Base-by-base conservation (phyloP, 768 basidiomycete species). In the Gymnopilus dilepis region DNA sequence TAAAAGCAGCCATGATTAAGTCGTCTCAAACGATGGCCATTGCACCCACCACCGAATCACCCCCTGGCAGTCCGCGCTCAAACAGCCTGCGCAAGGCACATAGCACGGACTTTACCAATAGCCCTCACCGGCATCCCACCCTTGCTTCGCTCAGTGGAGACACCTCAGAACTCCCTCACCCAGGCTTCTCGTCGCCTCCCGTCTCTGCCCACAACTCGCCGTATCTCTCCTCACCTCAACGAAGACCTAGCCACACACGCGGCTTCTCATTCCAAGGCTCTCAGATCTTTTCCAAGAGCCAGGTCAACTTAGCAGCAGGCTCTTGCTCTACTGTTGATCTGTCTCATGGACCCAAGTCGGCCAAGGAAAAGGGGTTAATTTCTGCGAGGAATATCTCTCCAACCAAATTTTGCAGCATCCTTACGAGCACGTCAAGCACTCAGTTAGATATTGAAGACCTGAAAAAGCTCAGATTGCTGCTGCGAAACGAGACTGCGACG, bases 401-500 rank as follows among this genome's bases (percentile, higher is more conserved):
- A 0, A 84, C 81, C 4, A 86, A 82, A 65, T 86, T 91, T 69
- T 88, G 87, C 67, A 86, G 82, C 60, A 79, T 91, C 55, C 77
- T 97, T 15, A 80, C 83, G 1, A 81, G 84, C 2, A 85, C 86
- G 26, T 91, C 88, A 12, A 93, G 88, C 64, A 85, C 84, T 4
- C 76, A 83, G n/a, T 80, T 99, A 40, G 94, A 95, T n/a, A 78
- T 97, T 0, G 94, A 92, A 64, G 81, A 86, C 33, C 81, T 96
- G 43, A 97, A 97, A 77, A 96, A 95, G 74, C 73, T 99, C 59
- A 79, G 95, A 60, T 77, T 98, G 61, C 73, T 97, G 66, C 79
- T 99, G 22, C 80, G 97, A 58, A 97, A 97, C 67, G 97, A 99
- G 75, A 83, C 89, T n/a, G 94, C 96, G 1, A 85, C 81, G 92